Percentiles rank a stretch among this genome's conserved stretches.
phyloP scores from a whole-genome alignment of 2,329 filamentous ascomycete genomes.

The Claviceps pazoutovae region DNA sequence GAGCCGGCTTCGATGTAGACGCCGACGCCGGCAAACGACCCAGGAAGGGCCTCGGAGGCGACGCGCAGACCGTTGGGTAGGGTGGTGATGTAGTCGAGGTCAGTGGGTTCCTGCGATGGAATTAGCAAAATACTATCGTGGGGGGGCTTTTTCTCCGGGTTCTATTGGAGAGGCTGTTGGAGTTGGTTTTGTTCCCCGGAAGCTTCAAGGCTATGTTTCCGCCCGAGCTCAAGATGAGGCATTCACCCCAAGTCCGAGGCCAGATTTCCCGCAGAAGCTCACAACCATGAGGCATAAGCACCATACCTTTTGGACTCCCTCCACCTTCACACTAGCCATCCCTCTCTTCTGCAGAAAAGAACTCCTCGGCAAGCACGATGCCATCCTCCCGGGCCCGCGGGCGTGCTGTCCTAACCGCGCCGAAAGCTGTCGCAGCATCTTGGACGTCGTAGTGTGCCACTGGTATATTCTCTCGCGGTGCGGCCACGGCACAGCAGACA shows the following conservation, averaged over 20 bases:
- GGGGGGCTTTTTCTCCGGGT: not conserved
- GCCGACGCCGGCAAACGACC: conserved; percentile 87
- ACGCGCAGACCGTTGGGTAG: conserved; percentile 88
- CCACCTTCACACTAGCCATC: conserved; percentile 20
- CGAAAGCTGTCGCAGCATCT: conserved; percentile 24
- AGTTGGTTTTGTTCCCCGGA: not conserved
- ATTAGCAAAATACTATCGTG: too few species aligned
- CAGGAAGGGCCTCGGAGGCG: conserved; percentile 85
- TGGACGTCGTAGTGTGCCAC: not conserved
- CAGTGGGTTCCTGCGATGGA: conserved; percentile 51
- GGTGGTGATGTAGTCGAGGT: conserved; percentile 77
- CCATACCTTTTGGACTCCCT: conserved; percentile 20
- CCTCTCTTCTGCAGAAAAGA: conserved; percentile 5
- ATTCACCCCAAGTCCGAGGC: too few species aligned
- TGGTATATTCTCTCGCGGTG: not conserved
- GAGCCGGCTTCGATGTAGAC: conserved; percentile 95
- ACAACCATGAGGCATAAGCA: not conserved
- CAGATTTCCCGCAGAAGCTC: too few species aligned
- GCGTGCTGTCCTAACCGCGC: conserved; percentile 16
- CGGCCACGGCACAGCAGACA: not conserved
- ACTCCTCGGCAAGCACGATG: conserved; percentile 11
- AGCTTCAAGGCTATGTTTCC: not conserved
- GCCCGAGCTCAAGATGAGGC: too few species aligned
- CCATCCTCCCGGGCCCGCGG: conserved; percentile 13
- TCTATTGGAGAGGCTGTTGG: too few species aligned